Evolutionary conservation across 2,329 filamentous ascomycete genomes (phyloP), one percentile per base, ranked within the genome.

Genomic region (Sclerotinia sclerotiorum): DNA sequence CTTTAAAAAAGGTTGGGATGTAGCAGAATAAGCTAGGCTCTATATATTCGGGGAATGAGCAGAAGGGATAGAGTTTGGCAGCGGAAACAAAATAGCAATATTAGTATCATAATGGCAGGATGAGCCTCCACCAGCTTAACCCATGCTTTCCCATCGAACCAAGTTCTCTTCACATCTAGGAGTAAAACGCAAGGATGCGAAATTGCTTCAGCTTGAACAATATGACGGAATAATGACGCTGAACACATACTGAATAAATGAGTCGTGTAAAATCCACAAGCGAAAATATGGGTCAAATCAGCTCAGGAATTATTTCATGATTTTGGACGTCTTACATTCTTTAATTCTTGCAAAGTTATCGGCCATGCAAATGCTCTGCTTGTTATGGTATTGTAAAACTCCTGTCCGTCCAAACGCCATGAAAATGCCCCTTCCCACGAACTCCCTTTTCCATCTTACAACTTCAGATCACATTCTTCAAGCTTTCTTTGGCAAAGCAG

Each of bases 401-500:
- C 46, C 60, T 51, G 27, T 27, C 44, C 42, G n/a, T 21, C 32
- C 15, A 5, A 39, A 63, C 60, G 46, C 46, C 60, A 46, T 21
- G 11, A 51, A 11, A 24, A 51, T 51, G 32, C n/a, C 44, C 8
- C 10, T 56, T 32, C 19, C 54, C 2, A 13, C 17, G n/a, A 51
- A 63, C 46, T 42, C 60, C 60, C 15, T 5, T 24, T 39, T 27
- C 7, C 60, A 63, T 42, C 60, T 39, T 52, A 63, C 13, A 63
- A 19, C 10, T 57, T 24, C 24, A 3, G 15, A n/a, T 42, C 19
- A 3, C 19, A 4, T 11, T 44, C 27, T 55, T 32, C 27, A 65
- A 5, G 7, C 19, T 5, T 19, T 73, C 68, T 71, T 74, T 21
- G 76, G 74, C 39, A 73, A 52, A 46, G 76, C 71, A 27, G 77